Evolutionary conservation across 225 moss, liverwort and hornwort genomes (phyloP).

Genomic region (Neckera pumila): DNA sequence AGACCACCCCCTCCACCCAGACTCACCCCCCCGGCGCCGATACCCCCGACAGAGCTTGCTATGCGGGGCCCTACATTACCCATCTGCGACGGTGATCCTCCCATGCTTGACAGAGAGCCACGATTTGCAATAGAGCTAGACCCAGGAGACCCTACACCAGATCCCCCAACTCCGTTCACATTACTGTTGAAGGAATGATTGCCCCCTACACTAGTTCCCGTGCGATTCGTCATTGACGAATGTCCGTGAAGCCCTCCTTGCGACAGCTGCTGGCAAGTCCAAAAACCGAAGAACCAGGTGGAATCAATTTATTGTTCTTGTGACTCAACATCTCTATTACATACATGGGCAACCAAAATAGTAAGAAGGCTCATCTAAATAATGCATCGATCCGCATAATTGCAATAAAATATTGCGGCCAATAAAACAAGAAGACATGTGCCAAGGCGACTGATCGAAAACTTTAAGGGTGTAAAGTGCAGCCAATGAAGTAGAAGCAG

Average conservation of each 20-base stretch:
- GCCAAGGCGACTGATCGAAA: neutral
- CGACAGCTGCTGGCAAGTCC: constrained; percentile 57
- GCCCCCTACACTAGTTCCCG: constrained; percentile 63
- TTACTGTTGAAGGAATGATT: constrained; percentile 84
- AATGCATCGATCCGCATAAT: neutral
- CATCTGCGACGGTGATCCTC: constrained; percentile 81
- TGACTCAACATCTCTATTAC: neutral
- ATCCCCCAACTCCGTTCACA: constrained; percentile 87
- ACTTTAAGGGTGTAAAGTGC: neutral
- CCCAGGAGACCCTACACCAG: constrained; percentile 73
- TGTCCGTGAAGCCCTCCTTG: constrained; percentile 86
- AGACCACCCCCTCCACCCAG: constrained; percentile 71
- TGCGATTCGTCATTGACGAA: constrained; percentile 70
- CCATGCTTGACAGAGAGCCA: constrained; percentile 71
- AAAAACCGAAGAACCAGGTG: constrained; percentile 14
- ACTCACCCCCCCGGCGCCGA: constrained; percentile 61
- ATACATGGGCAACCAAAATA: neutral
- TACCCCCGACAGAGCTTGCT: constrained; percentile 80
- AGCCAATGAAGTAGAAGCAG: neutral
- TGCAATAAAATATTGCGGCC: neutral
- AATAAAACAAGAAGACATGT: neutral
- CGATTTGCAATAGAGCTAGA: constrained; percentile 68
- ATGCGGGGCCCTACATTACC: constrained; percentile 80
- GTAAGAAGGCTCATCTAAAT: neutral
- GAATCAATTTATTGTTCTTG: constrained; percentile 4